Evolutionary conservation across 1,284 basidiomycete genomes (phyloP), one percentile per base, ranked within the genome.

Genomic region (Naganishia sp.): DNA sequence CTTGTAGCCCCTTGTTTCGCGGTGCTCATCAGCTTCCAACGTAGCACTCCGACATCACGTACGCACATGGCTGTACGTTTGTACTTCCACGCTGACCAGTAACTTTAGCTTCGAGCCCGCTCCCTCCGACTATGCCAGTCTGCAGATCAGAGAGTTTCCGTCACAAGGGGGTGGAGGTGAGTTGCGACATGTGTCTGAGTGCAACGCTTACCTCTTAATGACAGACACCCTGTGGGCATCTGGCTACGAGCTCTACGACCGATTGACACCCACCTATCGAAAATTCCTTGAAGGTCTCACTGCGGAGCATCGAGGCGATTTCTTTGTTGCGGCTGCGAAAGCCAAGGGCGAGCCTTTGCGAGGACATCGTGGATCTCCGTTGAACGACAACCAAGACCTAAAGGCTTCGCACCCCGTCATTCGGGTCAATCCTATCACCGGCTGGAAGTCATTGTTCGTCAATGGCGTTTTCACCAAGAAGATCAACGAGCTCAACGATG

Each of bases 381-480:
- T 83, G 45, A 89, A 89, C 73, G 80, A 81, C 15, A 87, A 87
- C n/a, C 80, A 81, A 51, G 77, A 82, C 43, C 79, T 90, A 35
- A 80, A 79, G 13, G 84, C 87, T 1, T 76, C 84, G 32, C 87
- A 88, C 65, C 81, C 81, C 2, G 63, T 81, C 63, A 74, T 81
- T 45, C 72, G 80, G 15, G 80, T 78, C 17, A 80, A 79, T 65
- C 72, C 71, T 6, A 84, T 88, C 3, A 89, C 87, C 0, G 87
- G 87, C 3, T 87, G 82, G 82, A 87, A 88, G 74, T 77, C 81
- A 0, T 75, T 89, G 31, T 88, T 86, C 72, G 86, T 89, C 63
- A 88, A 88, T 80, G 71, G 74, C 42, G 79, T 76, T 76, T 89
- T 89, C 79, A 88, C 86, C 3, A 84, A 81, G 69, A 82, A 83